Base-by-base conservation (phyloP, 305 asterid genomes). In the Solanum hybrid region DNA sequence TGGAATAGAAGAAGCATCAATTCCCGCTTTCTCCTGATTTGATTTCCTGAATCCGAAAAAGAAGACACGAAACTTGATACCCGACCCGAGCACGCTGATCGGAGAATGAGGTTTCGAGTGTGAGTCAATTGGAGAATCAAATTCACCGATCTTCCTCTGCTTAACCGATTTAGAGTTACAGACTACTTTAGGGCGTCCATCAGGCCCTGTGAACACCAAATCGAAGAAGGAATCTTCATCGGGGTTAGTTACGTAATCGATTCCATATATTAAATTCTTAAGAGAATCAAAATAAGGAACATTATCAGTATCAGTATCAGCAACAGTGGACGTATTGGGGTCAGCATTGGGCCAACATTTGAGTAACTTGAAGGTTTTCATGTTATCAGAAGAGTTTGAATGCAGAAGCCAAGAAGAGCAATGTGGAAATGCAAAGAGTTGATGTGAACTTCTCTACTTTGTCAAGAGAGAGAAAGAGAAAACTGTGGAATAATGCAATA, bases 161-260 rank as follows among this genome's bases (percentile, higher is more conserved):
- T 79, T 79, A 10, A 7, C 34, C 0, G 51, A 10, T 78, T 78
- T 36, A 5, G 85, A 36, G 56, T 78, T 36, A 36, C 27, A 78
- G 32, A 12, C 76, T 22, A 86, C 87, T 82, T 88, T 79, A 66
- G 91, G 73, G 88, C 73, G 66, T 82, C 82, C 77, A 38, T 75
- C 91, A 22, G 98, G 92, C 3, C 96, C 92, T 10, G 91, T 88
- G 40, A 96, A 89, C 71, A 87, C 97, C 93, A 97, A 91, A 88
- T 96, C 99, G 85, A 96, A 95, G 91, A 96, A 94, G 10, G 98
- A 95, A 71, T 93, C 98, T 9, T 94, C 95, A 19, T 95, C 98
- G 10, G 93, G 89, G 45, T 90, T 91, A 31, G 92, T 90, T 5
- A 90, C 91, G 81, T 91, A 93, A 31, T 87, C 88, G 0, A 82